These are phyloP conservation scores for Sporopachydermia quercuum DNA, from an alignment of 805 yeast species.

Conservation along the genomic window DNA sequence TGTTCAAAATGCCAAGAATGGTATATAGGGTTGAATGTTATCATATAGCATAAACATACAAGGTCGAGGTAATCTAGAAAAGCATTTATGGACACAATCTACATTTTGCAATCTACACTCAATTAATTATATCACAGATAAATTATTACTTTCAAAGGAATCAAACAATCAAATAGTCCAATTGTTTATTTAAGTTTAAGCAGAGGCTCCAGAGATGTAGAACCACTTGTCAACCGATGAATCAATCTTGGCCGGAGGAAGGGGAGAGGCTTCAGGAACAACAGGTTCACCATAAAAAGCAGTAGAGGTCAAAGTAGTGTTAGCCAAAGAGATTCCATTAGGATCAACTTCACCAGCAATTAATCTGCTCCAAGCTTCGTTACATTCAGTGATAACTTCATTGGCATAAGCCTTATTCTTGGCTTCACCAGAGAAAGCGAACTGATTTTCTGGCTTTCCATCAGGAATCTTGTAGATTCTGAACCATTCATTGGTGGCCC, in stretches of 20 bases:
- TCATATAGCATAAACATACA: no score
- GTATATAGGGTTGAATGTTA: background rate
- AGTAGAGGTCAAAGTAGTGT: constrained; percentile 34
- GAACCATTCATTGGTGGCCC: constrained; percentile 66
- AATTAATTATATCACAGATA: no score
- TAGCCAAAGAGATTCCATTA: constrained; percentile 60
- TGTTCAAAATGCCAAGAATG: constrained; percentile 33
- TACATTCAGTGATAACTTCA: constrained; percentile 45
- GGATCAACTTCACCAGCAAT: constrained; percentile 48
- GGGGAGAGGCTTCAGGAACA: constrained; percentile 12
- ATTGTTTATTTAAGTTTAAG: background rate
- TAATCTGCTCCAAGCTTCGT: constrained; percentile 53
- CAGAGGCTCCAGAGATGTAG: background rate
- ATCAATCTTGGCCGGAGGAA: constrained; percentile 1
- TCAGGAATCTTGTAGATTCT: constrained; percentile 72
- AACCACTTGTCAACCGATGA: constrained; percentile 1
- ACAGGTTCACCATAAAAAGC: constrained; percentile 23
- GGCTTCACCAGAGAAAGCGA: constrained; percentile 62
- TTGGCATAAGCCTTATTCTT: constrained; percentile 43
- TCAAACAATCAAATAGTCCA: background rate
- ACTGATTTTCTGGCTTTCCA: constrained; percentile 61
- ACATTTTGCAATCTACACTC: no score
- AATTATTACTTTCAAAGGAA: no score
- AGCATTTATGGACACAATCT: no score
- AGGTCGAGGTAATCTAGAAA: no score